Evolutionary conservation across 805 yeast genomes (phyloP), one percentile per base, ranked within the genome.

Genomic region (Cyberlindnera sargentensis): DNA sequence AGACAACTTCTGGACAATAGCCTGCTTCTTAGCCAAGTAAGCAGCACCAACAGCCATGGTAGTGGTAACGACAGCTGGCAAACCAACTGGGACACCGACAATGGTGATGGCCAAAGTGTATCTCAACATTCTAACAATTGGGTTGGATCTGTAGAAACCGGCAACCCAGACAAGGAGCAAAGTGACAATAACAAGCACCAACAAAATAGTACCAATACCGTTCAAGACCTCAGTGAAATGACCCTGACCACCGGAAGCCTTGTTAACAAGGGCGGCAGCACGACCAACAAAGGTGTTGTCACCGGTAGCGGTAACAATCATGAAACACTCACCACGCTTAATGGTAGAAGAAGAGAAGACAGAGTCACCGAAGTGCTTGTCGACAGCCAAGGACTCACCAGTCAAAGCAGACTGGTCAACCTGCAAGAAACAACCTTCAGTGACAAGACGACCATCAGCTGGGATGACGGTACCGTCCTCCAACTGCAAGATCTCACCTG

Each of bases 31-130:
- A 62, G 96, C 96, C 65, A 89, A 76, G 84, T 89, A 87, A 66
- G 96, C 96, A 69, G 96, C 97, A 82, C 97, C 97, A 72, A 90
- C 97, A 70, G 97, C 97, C 96, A 89, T 88, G 68, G 96, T 89
- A 62, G 96, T 89, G 76, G 96, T 89, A 58, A 88, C 96, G 65
- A 89, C 96, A 68, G 95, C 96, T 70, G 96, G 96, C 68, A 89
- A 81, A 84, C 96, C 96, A 57, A 89, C 96, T 68, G 96, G 96
- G 60, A 89, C 96, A 83, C 96, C 96, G 61, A 89, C 83, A 72
- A 89, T 87, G 75, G 96, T 89, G 70, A 89, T 88, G 59, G 95
- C 96, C 66, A 89, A 75, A 60, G 95, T 84, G 83, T 81, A 85
- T 75, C 95, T 80, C 69, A 89, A 77, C 72, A 89, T 85, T 60